Conservation (phyloP, 257 asterid species). For the Solanum tarapatanum region DNA sequence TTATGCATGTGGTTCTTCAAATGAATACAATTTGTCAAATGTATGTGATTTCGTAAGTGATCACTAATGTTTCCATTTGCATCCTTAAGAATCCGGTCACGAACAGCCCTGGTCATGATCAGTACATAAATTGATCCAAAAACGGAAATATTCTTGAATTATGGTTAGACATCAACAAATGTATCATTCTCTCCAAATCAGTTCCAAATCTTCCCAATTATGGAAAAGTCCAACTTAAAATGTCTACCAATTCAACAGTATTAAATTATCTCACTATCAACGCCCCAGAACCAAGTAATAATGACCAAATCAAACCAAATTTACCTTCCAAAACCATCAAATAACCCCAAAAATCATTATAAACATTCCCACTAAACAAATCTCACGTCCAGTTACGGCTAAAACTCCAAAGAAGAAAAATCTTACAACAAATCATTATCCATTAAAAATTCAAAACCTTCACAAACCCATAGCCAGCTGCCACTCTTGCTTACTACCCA, state of each 20-base stretch:
- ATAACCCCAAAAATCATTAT: background rate
- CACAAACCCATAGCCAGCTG: background rate
- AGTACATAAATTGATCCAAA: constrained; percentile 26
- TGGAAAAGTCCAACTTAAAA: background rate
- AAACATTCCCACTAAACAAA: background rate
- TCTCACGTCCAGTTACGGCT: background rate
- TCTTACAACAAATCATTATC: background rate
- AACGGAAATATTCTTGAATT: constrained; percentile 9
- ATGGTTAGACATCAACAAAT: constrained; percentile 17
- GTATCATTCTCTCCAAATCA: constrained; percentile 18
- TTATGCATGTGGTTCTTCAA: constrained; percentile 94
- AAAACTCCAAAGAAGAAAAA: background rate
- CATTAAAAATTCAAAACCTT: constrained; percentile 1
- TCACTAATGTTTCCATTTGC: constrained; percentile 71
- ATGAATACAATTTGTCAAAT: constrained; percentile 96
- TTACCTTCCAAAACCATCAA: constrained; percentile 6
- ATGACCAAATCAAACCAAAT: constrained; percentile 5
- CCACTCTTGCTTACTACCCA: background rate
- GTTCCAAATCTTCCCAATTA: constrained; percentile 14
- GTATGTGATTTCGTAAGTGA: constrained; percentile 87
- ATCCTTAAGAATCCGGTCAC: constrained; percentile 85
- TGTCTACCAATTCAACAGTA: background rate
- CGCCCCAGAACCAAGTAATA: background rate
- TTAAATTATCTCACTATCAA: background rate
- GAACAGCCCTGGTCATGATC: constrained; percentile 84